A percentile compares a stretch with the other conserved stretches of the same genome.
Evolutionary conservation across 78 protist species (phyloP).

Genomic region (Dictyostelium firmibasis): DNA sequence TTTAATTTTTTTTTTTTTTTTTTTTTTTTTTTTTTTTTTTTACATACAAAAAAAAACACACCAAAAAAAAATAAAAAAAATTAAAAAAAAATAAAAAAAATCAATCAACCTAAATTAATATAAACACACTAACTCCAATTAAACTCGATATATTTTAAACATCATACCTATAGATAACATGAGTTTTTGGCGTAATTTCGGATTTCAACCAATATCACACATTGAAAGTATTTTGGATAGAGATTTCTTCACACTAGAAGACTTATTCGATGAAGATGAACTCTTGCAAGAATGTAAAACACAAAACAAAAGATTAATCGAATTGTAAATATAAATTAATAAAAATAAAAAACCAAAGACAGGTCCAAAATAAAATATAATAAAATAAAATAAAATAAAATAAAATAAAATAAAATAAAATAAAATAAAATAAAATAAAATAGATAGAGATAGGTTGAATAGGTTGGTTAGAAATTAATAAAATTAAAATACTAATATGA

Average conservation of each 20-base stretch:
- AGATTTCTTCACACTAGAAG: constrained; percentile 68
- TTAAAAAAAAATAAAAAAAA: neutral
- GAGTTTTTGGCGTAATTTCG: constrained; percentile 88
- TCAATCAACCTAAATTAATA: neutral
- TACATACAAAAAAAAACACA: neutral
- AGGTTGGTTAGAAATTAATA: no score
- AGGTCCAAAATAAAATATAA: no score
- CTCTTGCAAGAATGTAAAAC: constrained; percentile 81
- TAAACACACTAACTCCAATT: neutral
- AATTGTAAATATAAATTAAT: constrained; percentile 47
- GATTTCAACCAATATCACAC: constrained; percentile 84
- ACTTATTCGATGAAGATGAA: constrained; percentile 86
- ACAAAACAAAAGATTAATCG: constrained; percentile 82
- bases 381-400: neutral
- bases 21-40: neutral
- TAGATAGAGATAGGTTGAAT: neutral
- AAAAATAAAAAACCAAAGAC: neutral
- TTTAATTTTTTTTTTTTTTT: neutral
- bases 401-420: no score
- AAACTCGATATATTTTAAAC: neutral
- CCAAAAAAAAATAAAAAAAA: neutral
- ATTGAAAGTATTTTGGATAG: constrained; percentile 82
- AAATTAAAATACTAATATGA: neutral
- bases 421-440: neutral
- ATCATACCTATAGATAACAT: constrained; percentile 30